Evolutionary conservation across 2,329 filamentous ascomycete species (phyloP).

Genomic region (Thyridium curvatum): DNA sequence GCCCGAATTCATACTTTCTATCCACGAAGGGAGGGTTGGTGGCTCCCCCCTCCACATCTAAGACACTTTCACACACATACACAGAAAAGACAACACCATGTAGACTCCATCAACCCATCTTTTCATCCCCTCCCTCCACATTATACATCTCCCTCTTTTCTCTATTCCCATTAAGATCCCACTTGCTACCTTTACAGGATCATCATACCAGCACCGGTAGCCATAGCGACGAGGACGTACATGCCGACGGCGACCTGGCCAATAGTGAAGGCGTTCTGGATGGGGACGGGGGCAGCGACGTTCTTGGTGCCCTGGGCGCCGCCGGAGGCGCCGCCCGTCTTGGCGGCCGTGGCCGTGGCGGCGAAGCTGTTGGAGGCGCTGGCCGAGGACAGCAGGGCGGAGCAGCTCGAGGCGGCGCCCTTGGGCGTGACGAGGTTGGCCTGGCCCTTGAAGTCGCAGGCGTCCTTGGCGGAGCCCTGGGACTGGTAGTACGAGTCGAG

Average conservation of each 20-base stretch:
- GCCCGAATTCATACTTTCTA: too few relatives aligned
- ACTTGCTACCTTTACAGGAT: slow-evolving; percentile 40
- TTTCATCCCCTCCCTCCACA: too few relatives aligned
- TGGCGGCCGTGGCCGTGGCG: slow-evolving; percentile 36
- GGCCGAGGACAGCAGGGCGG: slow-evolving; percentile 52
- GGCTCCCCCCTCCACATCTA: too few relatives aligned
- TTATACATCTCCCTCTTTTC: too few relatives aligned
- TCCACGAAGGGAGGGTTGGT: too few relatives aligned
- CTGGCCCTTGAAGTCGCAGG: slow-evolving; percentile 67
- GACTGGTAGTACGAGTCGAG: slow-evolving; percentile 66
- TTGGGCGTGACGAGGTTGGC: slow-evolving; percentile 48
- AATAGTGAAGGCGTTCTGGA: slow-evolving; percentile 33
- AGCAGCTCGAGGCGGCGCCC: slow-evolving; percentile 46
- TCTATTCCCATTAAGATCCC: too few relatives aligned
- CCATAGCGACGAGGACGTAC: slow-evolving; percentile 46
- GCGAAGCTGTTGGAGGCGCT: slow-evolving; percentile 46
- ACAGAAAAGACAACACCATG: too few relatives aligned
- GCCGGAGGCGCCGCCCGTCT: slow-evolving; percentile 15
- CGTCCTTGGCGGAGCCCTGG: slow-evolving; percentile 44
- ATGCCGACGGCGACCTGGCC: slow-evolving; percentile 42
- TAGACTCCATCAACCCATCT: too few relatives aligned
- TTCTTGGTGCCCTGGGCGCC: slow-evolving; percentile 23
- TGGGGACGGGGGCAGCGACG: slow-evolving; percentile 26
- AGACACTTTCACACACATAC: too few relatives aligned
- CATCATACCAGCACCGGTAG: slow-evolving; percentile 46